Evolutionary conservation across 345 rosid genomes (phyloP).

Genomic region (Gynandropsis gynandra): DNA sequence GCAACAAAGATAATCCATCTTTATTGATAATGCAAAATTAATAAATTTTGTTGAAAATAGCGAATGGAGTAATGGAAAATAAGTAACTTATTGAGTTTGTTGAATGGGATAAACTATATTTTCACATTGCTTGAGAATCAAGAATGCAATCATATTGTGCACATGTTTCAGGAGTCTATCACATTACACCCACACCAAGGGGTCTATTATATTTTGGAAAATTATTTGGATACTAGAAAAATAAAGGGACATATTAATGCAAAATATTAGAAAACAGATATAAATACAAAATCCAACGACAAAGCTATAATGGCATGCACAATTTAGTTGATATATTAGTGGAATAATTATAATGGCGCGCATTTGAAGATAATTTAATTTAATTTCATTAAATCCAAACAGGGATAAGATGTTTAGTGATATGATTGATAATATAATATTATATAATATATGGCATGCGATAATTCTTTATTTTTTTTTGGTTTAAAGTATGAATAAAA

Average conservation of each 20-base stretch:
- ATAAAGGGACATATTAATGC: too few species aligned
- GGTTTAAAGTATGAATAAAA: conserved; percentile 2
- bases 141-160: conserved; percentile 21
- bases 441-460: conserved; percentile 18
- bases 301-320: conserved; percentile 10
- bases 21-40: conserved; percentile 1
- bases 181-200: conserved; percentile 21
- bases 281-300: background rate
- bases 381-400: background rate
- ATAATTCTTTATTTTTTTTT: conserved; percentile 13
- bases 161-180: conserved; percentile 24
- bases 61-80: too few species aligned
- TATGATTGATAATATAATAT: conserved; percentile 15
- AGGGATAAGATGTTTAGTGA: background rate
- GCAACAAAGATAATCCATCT: conserved; percentile 15
- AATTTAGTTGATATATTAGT: conserved; percentile 13
- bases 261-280: too few species aligned
- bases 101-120: background rate
- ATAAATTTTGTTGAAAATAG: too few species aligned
- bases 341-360: conserved; percentile 21
- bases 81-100: conserved; percentile 6
- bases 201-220: too few species aligned
- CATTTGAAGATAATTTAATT: too few species aligned
- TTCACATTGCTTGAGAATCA: conserved; percentile 23
- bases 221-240: too few species aligned